A percentile compares a stretch with the other conserved stretches of the same genome.
phyloP scores from a whole-genome alignment of 441 rosid genomes.

The Theobroma grandiflorum region DNA sequence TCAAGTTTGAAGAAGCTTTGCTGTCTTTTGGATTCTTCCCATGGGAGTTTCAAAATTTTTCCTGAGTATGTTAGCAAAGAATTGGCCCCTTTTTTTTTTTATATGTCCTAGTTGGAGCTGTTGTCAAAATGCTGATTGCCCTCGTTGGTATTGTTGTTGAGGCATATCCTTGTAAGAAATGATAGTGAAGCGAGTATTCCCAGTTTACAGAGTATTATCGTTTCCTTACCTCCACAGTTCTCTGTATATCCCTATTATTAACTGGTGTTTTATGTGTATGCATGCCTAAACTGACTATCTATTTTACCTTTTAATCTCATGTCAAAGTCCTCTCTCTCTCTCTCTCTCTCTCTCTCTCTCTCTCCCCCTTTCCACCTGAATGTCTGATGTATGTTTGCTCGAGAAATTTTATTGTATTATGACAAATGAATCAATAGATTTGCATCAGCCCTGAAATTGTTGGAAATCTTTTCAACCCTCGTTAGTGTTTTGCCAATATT shows the following conservation, averaged over 20 bases:
- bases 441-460: too few species aligned
- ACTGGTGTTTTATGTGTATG: background rate
- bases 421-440: too few species aligned
- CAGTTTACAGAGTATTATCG: background rate
- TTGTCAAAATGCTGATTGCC: background rate
- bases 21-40: constrained; percentile 11
- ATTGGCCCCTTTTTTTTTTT: background rate
- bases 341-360: background rate
- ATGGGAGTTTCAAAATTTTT: background rate
- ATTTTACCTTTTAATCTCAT: background rate
- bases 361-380: background rate
- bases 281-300: background rate
- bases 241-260: constrained; percentile 22
- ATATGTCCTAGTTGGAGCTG: background rate
- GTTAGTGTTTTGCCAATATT: too few species aligned
- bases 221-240: constrained; percentile 15
- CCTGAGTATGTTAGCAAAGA: background rate
- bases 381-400: background rate
- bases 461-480: too few species aligned
- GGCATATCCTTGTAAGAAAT: too few species aligned
- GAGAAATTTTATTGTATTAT: too few species aligned
- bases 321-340: background rate
- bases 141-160: constrained; percentile 11
- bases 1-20: background rate
- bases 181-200: constrained; percentile 3